Conservation (phyloP, 148 eudicot species). For the Amaranthus palmeri region DNA sequence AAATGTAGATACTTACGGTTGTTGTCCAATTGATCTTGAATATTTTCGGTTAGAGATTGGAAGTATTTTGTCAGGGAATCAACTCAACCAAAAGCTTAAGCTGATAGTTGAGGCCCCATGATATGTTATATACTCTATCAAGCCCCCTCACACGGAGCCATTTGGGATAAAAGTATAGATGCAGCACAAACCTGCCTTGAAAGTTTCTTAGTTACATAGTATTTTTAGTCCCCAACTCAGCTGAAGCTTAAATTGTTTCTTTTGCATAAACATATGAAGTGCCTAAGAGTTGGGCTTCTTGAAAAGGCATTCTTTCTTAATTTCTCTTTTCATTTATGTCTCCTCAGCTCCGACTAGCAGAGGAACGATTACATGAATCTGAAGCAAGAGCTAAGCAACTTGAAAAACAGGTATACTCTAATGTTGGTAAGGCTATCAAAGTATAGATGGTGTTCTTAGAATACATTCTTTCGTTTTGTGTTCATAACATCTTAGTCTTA, state of each 20-base stretch:
- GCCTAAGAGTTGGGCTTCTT: not conserved
- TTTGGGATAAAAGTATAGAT: too few relatives aligned
- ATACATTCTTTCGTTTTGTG: not conserved
- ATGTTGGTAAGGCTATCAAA: not conserved
- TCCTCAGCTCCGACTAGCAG: constrained; percentile 79
- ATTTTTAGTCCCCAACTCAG: too few relatives aligned
- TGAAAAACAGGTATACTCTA: constrained; percentile 65
- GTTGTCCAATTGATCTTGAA: not conserved
- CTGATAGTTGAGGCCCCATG: too few relatives aligned
- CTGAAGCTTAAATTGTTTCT: not conserved
- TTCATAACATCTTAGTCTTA: not conserved
- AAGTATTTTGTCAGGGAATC: not conserved
- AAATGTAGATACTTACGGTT: not conserved
- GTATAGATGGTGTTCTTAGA: not conserved
- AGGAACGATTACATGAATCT: constrained; percentile 77
- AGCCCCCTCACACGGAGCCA: too few relatives aligned
- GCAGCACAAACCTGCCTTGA: too few relatives aligned
- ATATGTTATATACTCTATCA: too few relatives aligned
- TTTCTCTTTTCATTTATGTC: constrained; percentile 24
- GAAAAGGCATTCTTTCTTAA: not conserved
- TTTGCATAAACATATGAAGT: not conserved
- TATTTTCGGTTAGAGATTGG: not conserved
- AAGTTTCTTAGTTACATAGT: too few relatives aligned
- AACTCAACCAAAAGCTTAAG: not conserved
- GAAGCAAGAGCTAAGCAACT: constrained; percentile 89